Base-by-base conservation (phyloP, 1,284 basidiomycete species). In the Mycena citricolor region DNA sequence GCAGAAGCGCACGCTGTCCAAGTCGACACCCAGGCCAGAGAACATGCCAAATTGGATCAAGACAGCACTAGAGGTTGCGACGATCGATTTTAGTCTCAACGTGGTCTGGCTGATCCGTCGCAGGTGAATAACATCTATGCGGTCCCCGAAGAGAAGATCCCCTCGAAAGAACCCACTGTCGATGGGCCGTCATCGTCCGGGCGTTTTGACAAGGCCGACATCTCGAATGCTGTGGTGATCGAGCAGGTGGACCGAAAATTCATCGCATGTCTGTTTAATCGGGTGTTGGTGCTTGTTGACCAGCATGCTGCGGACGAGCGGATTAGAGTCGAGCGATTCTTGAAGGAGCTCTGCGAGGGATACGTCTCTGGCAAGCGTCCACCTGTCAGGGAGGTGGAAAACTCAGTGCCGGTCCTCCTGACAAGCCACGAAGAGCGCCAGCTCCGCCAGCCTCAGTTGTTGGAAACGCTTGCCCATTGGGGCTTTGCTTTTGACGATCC, bases 301-400 rank as follows among this genome's bases (percentile, higher is more conserved):
- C 94, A 98, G 63, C 94, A 98, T 61, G 94, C 94, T 4, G 94
- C 93, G 7, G 91, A 97, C 60, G 94, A 98, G 66, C 81, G 94
- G 8, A 71, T 94, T 22, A 80, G 91, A 17, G 87, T 97, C 35
- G 94, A 98, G 64, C 68, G 70, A n/a, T 86, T 90, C 59, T 70
- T 94, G 44, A 72, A 73, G 50, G 77, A 82, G 40, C 63, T 91
- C 16, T 89, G 87, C 61, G 57, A 69, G 43, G 80, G 81, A 4
- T 90, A 86, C 59, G 14, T 20, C 34, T 8, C 67, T 81, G 49
- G 51, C 61, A 35, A 63, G 68, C 54, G 58, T 57, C 49, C 47
- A 54, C 39, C 52, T 54, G 25, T 53, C 45, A 66, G 64, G 57
- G 61, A 61, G 37, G 60, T 86, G 35, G 68, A 62, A 2, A 79